Base-by-base conservation (phyloP, 179 eudicot species). In the Heliamphora pulchella region DNA sequence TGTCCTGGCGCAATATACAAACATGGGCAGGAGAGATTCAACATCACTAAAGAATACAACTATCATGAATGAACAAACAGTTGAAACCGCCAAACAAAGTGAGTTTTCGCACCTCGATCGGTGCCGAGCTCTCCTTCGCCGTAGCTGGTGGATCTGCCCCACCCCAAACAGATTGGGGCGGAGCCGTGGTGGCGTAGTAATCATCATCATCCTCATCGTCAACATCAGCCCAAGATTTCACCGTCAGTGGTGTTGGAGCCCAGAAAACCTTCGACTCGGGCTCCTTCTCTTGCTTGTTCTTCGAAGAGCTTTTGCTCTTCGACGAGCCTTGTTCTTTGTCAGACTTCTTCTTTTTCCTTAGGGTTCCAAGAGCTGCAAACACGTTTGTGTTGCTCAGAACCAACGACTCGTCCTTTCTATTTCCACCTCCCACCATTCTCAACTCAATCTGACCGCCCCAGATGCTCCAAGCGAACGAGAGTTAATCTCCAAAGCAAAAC, bases 181-280 rank as follows among this genome's bases (percentile, higher is more conserved):
- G 98, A 2, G 94, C 97, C 1, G 94, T 87, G 46, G 97, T 93
- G 59, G 97, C 97, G 76, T 82, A 94, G 75, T 91, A 96, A 80
- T 94, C 99, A 51, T 96, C 99, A 57, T 96, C 99, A 76, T 95
- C 98, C 65, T 94, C 98, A 67, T 94, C 98, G 39, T 93, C 98
- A 0, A 93, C 97, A 85, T 96, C 99, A 10, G 96, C 99, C 99
- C 99, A 96, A 4, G 99, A 94, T 76, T 89, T 96, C 7, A 75
- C 81, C 46, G 83, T 88, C 78, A 96, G 79, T 5, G 91, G 93
- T 1, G 97, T 79, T 0, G 98, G 97, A 31, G 92, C 87, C 98
- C 98, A 96, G n/a, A 82, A 83, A 18, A 96, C 89, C 76, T 73
- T 89, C 22, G 87, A 82, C 83, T 87, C 89, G 4, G 81, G 81